Evolutionary conservation across 192 early-diverging fungal genomes (phyloP), one percentile per base, ranked within the genome.

Genomic region (Podila epigama): DNA sequence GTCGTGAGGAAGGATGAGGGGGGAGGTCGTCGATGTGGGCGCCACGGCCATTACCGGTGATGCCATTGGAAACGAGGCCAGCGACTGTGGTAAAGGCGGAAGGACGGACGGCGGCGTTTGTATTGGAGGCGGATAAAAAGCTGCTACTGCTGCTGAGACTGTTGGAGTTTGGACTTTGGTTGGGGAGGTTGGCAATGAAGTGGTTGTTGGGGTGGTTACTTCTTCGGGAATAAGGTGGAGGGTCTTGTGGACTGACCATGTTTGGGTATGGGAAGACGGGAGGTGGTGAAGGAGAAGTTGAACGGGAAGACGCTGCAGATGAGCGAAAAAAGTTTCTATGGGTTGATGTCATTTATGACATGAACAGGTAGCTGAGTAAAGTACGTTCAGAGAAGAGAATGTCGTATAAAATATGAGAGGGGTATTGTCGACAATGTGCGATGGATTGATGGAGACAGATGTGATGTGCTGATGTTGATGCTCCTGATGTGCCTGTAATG

Each of bases 271-370:
- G 73, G 51, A 77, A 77, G 60, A 68, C 63, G 12, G 73, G 73
- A 16, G 73, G 73, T 37, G 73, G 73, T 2, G 73, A 77, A 5
- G 73, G 73, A 5, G 73, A 77, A 12, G 73, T 77, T 20, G 73
- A 77, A 63, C 73, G 60, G 25, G 73, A 77, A n/a, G 73, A 77
- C 73, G 66, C 73, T 68, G 61, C 73, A 22, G 73, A 77, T 59
- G 73, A 77, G 73, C 73, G 73, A 64, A 68, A 77, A 61, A 77
- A 68, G 15, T 40, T 41, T 59, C 66, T 72, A 59, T 59, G 59
- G n/a, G 73, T n/a, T n/a, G 71, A 62, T 55, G 65, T 68, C 73
- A 77, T 77, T 55, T 77, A 77, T 68, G 73, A 77, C 73, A 77
- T 75, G 58, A 68, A 75, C 33, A 53, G 48, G 8, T 7, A 27